phyloP scores from a whole-genome alignment of 148 eudicot species.

The Mesembryanthemum crystallinum region DNA sequence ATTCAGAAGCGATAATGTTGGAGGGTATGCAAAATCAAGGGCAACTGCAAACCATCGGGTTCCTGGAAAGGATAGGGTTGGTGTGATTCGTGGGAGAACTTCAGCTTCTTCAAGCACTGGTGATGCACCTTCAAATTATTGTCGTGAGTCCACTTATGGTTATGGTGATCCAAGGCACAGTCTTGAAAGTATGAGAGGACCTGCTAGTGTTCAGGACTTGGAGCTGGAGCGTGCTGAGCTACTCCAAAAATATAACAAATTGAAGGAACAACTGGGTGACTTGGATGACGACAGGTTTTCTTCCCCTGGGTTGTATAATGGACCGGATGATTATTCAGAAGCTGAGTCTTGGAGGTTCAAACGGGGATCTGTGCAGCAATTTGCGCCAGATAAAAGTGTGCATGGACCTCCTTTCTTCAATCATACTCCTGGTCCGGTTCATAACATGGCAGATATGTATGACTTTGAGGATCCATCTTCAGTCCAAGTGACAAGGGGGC shows the following conservation, averaged over 20 bases:
- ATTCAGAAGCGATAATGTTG: conserved; percentile 27
- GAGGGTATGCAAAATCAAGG: conserved; percentile 38
- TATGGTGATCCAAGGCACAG: conserved; percentile 41
- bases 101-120: conserved; percentile 34
- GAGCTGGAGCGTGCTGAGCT: conserved; percentile 59
- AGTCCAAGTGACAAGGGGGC: conserved; percentile 29
- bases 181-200: conserved; percentile 31
- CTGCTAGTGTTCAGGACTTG: conserved; percentile 39
- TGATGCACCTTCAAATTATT: conserved; percentile 51
- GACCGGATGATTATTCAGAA: conserved; percentile 34
- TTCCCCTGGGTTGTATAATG: conserved; percentile 28
- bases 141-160: conserved; percentile 25
- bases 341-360: conserved; percentile 33
- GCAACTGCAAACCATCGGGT: conserved; percentile 23
- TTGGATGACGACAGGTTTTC: conserved; percentile 34
- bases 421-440: conserved; percentile 22
- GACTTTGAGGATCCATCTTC: conserved; percentile 35
- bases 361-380: conserved; percentile 29
- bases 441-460: conserved; percentile 18
- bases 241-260: conserved; percentile 53
- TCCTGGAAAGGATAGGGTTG: conserved; percentile 25
- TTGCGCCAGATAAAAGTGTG: conserved; percentile 28
- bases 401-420: conserved; percentile 24
- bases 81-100: conserved; percentile 26
- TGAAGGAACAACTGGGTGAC: conserved; percentile 53